These are phyloP conservation scores for Fusarium chaquense DNA, from an alignment of 2,329 filamentous ascomycete genomes.

Conservation along the genomic window DNA sequence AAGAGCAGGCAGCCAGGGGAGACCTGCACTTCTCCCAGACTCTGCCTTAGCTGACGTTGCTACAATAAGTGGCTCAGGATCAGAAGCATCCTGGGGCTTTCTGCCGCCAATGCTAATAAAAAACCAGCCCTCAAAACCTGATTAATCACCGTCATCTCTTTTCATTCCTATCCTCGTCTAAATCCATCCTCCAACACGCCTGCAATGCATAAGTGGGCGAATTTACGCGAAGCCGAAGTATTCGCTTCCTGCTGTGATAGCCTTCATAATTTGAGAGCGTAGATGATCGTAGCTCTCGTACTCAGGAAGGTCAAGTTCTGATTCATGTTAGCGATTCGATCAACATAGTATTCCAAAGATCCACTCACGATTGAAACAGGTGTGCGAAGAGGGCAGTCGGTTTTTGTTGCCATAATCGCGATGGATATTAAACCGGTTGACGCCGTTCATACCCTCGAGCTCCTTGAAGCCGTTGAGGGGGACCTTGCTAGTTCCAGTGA, in stretches of 20 bases:
- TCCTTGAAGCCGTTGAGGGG: constrained; percentile 99
- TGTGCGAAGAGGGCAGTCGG: constrained; percentile 94
- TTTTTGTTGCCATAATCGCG: constrained; percentile 98
- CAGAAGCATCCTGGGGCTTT: constrained; percentile 20
- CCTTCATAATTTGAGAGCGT: constrained; percentile 88
- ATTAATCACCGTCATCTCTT: constrained; percentile 16
- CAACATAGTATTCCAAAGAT: constrained; percentile 49
- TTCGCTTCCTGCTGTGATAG: constrained; percentile 97
- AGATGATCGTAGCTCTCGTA: constrained; percentile 96
- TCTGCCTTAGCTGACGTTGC: constrained; percentile 10
- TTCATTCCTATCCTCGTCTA: constrained; percentile 30
- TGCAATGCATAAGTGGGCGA: constrained; percentile 38
- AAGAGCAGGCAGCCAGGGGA: constrained; percentile 33
- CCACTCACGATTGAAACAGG: constrained; percentile 97
- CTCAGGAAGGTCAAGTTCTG: constrained; percentile 97
- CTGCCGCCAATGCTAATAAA: constrained; percentile 27
- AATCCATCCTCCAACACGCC: constrained; percentile 27
- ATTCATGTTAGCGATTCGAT: constrained; percentile 53
- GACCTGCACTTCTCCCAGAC: constrained; percentile 53
- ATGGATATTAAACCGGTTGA: constrained; percentile 98
- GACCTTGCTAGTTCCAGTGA: constrained; percentile 98
- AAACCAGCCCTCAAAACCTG: constrained; percentile 17
- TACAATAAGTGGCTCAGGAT: constrained; percentile 16
- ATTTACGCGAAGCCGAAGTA: constrained; percentile 94
- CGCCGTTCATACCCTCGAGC: constrained; percentile 98